phyloP scores from a whole-genome alignment of 2,329 filamentous ascomycete species.

The Fusarium irregulare region DNA sequence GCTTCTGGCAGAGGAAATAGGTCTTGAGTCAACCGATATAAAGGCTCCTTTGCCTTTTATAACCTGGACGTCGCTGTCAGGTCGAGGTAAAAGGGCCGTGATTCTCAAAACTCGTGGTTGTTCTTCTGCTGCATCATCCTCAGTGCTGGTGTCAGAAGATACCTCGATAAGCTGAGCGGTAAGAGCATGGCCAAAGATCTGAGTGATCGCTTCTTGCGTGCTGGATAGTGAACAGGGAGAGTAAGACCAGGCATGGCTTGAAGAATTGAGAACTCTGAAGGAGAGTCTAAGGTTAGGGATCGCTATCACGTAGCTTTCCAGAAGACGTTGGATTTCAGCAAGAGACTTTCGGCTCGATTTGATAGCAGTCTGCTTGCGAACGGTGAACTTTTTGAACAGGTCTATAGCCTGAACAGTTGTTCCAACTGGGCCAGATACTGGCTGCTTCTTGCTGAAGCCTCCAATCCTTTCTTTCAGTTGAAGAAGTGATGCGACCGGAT shows the following conservation, averaged over 20 bases:
- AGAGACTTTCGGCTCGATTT: conserved; percentile 69
- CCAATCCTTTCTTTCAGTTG: conserved; percentile 53
- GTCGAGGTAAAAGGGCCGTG: conserved; percentile 66
- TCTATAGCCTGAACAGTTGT: conserved; percentile 72
- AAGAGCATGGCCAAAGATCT: conserved; percentile 69
- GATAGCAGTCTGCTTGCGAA: conserved; percentile 68
- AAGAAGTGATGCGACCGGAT: conserved; percentile 67
- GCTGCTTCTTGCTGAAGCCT: conserved; percentile 47
- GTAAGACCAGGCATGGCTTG: conserved; percentile 68
- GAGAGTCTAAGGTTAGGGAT: conserved; percentile 70
- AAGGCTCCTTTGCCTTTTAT: conserved; percentile 64
- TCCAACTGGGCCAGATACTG: conserved; percentile 68
- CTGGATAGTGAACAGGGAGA: conserved; percentile 63
- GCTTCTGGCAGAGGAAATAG: conserved; percentile 66
- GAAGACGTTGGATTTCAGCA: conserved; percentile 66
- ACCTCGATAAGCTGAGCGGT: conserved; percentile 64
- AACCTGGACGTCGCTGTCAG: conserved; percentile 57
- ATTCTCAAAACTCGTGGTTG: conserved; percentile 17
- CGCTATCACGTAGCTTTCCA: conserved; percentile 74
- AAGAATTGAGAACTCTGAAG: conserved; percentile 68
- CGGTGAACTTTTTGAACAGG: conserved; percentile 71
- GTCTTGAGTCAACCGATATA: conserved; percentile 75
- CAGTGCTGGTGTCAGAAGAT: conserved; percentile 44
- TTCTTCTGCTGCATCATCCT: background rate
- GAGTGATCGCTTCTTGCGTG: conserved; percentile 69